Evolutionary conservation across 192 early-diverging fungal species (phyloP), one percentile per base, ranked within the genome.

Genomic region (Piromyces finnis): DNA sequence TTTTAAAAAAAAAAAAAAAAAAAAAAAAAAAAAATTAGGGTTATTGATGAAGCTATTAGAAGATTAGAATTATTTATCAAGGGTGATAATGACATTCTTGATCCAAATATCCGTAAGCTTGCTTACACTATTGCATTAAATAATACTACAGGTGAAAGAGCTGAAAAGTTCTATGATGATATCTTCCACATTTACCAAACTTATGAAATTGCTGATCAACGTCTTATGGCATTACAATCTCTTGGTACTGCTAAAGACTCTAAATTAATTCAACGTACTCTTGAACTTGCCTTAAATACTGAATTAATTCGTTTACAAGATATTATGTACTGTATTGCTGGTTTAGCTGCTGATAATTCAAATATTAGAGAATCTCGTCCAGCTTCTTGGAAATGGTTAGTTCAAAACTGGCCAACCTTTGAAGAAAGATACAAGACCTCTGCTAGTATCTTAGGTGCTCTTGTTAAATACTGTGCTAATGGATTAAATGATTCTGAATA

Each of bases 231-330:
- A 12, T 85, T 94, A 29, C 84, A 83, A 28, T 81, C 87, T 0
- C 84, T 92, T 81, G 90, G 91, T 12, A 83, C 84, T 29, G 85
- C 84, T 37, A 82, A 86, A 68, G 88, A 90, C 41, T 82, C 86
- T 1, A 86, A 82, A 22, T 84, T 95, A 79, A 84, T 93, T 28
- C 81, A 90, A 36, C 86, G 91, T 78, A 83, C 89, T 79, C 84
- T 95, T 27, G 85, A 86, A 78, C 87, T 93, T 83, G 86, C 89
- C 16, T 82, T 94, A 27, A 79, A 84, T 0, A 87, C 89, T 28
- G 90, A 93, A 27, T 83, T 89, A 78, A 92, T 95, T 78, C 89
- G 90, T 82, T 86, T 88, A 77, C 93, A 94, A 83, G 94, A 95
- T 83, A 86, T 51, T 51, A 51, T 51, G 41, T 51, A 51, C 14